Base-by-base conservation (phyloP, 768 basidiomycete genomes). In the Tremella fuciformis region DNA sequence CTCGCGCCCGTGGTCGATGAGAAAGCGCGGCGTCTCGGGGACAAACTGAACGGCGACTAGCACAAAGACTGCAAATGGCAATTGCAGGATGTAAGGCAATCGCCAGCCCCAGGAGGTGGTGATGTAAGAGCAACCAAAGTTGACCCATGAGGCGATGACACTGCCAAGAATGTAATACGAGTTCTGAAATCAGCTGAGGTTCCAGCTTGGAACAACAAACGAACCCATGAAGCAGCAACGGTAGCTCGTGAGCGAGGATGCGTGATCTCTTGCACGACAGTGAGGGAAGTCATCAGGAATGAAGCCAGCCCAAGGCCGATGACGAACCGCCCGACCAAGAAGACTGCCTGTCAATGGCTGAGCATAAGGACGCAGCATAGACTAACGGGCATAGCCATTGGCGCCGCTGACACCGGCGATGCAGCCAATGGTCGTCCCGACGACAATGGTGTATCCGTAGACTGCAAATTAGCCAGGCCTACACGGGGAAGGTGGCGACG, bases 111-210 rank as follows among this genome's bases (percentile, higher is more conserved):
- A 60, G 1, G 53, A 55, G 2, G 38, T 29, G 16, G 46, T 25
- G 37, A 60, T 55, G 58, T 64, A 76, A 22, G 65, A 64, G 39
- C 59, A 62, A 16, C 76, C 77, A 44, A 78, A 77, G 41, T 67
- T 66, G 44, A 73, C 66, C 66, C 68, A 78, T n/a, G 67, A 62
- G n/a, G 74, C 67, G 42, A 75, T 65, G 42, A 76, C 73, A 21
- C 58, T 55, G n/a, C 77, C 77, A 26, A 78, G 68, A 53, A 78
- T 78, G 55, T 70, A 78, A 69, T 77, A 78, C 34, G 77, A 78
- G 63, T 78, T 67, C 55, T 39, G 16, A 48, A 8, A 37, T 22
- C 26, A 57, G 46, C 18, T 24, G n/a, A 38, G 15, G 47, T 57
- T 24, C 18, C 49, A 37, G 11, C 15, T 19, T 18, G 46, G 18